Evolutionary conservation across 1,284 basidiomycete species (phyloP), one percentile per base, ranked within the genome.

Genomic region (Ustilago cynodontis): DNA sequence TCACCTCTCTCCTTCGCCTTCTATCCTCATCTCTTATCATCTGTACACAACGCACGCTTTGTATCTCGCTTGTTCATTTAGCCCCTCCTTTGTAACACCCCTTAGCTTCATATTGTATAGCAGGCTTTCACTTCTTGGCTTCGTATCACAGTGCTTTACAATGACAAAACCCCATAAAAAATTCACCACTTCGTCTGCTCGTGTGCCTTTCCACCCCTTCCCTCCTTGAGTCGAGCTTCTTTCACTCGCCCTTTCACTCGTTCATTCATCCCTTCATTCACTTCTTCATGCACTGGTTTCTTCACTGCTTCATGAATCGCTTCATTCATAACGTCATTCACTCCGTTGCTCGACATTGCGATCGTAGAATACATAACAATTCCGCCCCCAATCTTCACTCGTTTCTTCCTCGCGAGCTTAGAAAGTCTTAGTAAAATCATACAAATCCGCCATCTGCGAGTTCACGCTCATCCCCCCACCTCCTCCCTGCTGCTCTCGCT

Each of bases 391-490:
- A 43, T 20, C n/a, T 7, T 6, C 41, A 20, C n/a, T n/a, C n/a
- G n/a, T n/a, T n/a, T n/a, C n/a, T n/a, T 11, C 6, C n/a, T 16
- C n/a, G n/a, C 3, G 41, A 11, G 7, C 41, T 43, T 28, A 73
- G 39, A 76, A 71, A 22, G 54, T 58, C 55, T 68, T 75, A 2
- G 80, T 82, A 49, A 80, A 82, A 65, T 82, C 78, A 57, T 74
- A 78, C 51, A 65, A 18, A 22, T 65, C 72, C 3, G 58, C 65
- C 43, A 56, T 65, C 13, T 62, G 47, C 28, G 75, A 69, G 31
- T 53, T 62, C 16, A 37, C 75, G 45, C 59, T 65, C 65, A 68
- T 43, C 7, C 68, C 3, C 54, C 65, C 35, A 50, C n/a, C 49
- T n/a, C 8, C 20, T n/a, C n/a, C n/a, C n/a, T n/a, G n/a, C 22